Conservation (phyloP, 2,329 filamentous ascomycete species). For the Colletotrichum sp. region DNA sequence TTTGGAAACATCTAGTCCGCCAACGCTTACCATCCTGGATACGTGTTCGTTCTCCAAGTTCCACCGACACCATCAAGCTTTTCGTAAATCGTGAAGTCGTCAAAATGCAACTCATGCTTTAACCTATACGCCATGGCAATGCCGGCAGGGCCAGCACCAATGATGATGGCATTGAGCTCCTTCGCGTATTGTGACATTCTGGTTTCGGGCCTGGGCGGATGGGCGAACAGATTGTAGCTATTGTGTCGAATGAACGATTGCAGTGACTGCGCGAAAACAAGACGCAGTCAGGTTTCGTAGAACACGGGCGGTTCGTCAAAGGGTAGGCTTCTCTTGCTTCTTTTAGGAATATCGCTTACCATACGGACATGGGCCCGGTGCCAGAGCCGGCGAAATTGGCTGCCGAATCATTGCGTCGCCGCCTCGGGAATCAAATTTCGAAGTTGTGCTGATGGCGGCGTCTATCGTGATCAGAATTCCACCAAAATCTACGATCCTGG, state of each 20-base stretch:
- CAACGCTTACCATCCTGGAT: constrained; percentile 31
- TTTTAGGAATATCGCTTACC: not conserved
- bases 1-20: not conserved
- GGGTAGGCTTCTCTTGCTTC: not conserved
- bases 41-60: constrained; percentile 34
- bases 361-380: not conserved
- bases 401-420: not conserved
- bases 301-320: not conserved
- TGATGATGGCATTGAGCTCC: not conserved
- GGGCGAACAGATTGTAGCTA: not conserved
- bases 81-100: constrained; percentile 35
- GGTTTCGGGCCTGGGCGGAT: not conserved
- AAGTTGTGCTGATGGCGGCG: not conserved
- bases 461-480: not conserved
- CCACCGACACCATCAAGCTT: constrained; percentile 33
- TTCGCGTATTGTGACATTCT: not conserved
- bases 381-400: not conserved
- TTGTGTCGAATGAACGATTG: not conserved
- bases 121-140: not conserved
- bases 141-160: not conserved
- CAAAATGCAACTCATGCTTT: constrained; percentile 29
- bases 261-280: not conserved
- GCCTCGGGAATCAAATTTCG: not conserved
- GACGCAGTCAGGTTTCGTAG: not conserved
- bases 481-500: not conserved